These are phyloP conservation scores for Gomphus bonarii DNA, from an alignment of 1,284 basidiomycete species.

Conservation along the genomic window DNA sequence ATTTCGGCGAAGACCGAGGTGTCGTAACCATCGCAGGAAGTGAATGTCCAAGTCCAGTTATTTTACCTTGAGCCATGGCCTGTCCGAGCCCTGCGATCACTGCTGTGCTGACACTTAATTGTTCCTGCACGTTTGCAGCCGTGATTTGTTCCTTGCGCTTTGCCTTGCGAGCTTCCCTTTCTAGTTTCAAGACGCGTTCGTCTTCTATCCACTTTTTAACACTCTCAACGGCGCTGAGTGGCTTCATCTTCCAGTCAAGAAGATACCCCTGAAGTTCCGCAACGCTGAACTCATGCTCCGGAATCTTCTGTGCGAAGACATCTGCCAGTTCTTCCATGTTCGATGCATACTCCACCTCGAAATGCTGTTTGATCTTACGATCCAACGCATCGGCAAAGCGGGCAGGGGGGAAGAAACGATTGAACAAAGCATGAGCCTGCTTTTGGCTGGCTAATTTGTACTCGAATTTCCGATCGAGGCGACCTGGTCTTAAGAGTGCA, in stretches of 20 bases:
- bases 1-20: background rate
- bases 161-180: background rate
- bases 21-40: background rate
- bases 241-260: constrained; percentile 13
- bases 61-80: background rate
- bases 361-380: background rate
- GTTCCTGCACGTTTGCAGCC: background rate
- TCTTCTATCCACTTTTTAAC: constrained; percentile 13
- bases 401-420: constrained; percentile 27
- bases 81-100: background rate
- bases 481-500: constrained; percentile 38
- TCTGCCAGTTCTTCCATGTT: constrained; percentile 14
- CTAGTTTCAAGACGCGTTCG: background rate
- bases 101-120: background rate
- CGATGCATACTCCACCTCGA: background rate
- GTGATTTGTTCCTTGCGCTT: background rate
- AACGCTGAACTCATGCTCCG: constrained; percentile 19
- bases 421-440: constrained; percentile 39
- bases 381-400: constrained; percentile 3
- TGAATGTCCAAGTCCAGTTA: background rate
- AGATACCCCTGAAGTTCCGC: constrained; percentile 25
- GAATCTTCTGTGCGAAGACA: constrained; percentile 13
- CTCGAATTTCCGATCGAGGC: constrained; percentile 40
- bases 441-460: constrained; percentile 35
- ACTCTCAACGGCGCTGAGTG: constrained; percentile 10